Conservation (phyloP, 805 yeast species). For the Danielia reshetovae region DNA sequence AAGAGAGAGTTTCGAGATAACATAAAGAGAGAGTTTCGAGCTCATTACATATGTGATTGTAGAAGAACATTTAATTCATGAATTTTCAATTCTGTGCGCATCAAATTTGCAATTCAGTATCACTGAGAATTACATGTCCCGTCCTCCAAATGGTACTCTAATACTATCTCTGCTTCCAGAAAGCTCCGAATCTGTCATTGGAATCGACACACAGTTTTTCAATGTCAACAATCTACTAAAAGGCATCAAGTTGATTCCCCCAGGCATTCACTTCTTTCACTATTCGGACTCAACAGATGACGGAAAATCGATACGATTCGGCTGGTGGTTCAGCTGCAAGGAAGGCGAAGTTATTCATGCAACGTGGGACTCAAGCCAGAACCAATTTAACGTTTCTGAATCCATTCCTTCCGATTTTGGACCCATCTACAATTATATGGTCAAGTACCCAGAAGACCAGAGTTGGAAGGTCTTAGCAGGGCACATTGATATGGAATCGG, state of each 20-base stretch:
- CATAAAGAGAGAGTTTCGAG: too few species aligned
- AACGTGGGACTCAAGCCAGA: constrained; percentile 29
- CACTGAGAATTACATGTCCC: constrained; percentile 3
- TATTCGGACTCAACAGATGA: constrained; percentile 24
- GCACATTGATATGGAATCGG: constrained; percentile 21
- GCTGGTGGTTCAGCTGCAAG: constrained; percentile 37
- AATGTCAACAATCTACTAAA: constrained; percentile 32
- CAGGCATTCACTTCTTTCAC: constrained; percentile 55
- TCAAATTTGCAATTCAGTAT: too few species aligned
- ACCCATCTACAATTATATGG: constrained; percentile 27
- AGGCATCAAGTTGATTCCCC: constrained; percentile 50
- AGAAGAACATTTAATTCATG: too few species aligned
- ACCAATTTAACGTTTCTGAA: constrained; percentile 3
- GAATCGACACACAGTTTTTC: constrained; percentile 50
- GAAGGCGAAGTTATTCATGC: constrained; percentile 31
- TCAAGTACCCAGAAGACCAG: constrained; percentile 32
- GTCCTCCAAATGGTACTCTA: constrained; percentile 24
- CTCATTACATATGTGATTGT: too few species aligned
- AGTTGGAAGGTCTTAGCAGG: constrained; percentile 15
- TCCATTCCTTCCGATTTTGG: constrained; percentile 26
- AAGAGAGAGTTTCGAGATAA: too few species aligned
- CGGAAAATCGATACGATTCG: constrained; percentile 26
- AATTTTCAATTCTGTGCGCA: too few species aligned
- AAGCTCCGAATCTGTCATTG: constrained; percentile 24
- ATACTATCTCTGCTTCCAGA: constrained; percentile 13